Percentiles rank a stretch among this genome's conserved stretches.
phyloP scores from a whole-genome alignment of 2,329 filamentous ascomycete species.

The Pseudogymnoascus sp. region DNA sequence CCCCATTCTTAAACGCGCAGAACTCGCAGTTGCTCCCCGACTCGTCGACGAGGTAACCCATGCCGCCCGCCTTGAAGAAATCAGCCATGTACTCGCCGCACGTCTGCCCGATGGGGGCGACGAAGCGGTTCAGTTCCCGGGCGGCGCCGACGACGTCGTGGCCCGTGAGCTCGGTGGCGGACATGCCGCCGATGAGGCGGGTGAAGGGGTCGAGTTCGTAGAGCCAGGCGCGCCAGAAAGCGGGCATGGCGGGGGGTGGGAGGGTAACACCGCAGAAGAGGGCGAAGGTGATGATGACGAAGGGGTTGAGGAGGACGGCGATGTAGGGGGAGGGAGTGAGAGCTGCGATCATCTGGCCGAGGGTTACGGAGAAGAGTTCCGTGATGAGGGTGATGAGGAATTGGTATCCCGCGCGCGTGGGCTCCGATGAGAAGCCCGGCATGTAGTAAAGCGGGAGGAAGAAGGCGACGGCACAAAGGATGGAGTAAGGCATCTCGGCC shows the following conservation, averaged over 20 bases:
- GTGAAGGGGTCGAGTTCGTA: conserved; percentile 58
- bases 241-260: conserved; percentile 53
- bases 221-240: conserved; percentile 55
- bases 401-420: conserved; percentile 47
- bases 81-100: conserved; percentile 51
- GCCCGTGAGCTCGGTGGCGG: conserved; percentile 46
- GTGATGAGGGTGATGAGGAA: conserved; percentile 59
- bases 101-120: conserved; percentile 37
- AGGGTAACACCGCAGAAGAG: conserved; percentile 72
- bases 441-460: conserved; percentile 53
- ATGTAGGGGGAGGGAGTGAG: conserved; percentile 57
- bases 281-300: conserved; percentile 56
- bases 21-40: conserved; percentile 50
- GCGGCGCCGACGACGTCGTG: conserved; percentile 40
- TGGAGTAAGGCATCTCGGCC: conserved; percentile 40
- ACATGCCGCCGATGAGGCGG: conserved; percentile 51
- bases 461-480: conserved; percentile 39
- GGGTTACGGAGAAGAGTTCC: conserved; percentile 75
- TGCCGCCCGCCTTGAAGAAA: conserved; percentile 39
- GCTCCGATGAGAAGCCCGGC: conserved; percentile 33
- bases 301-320: conserved; percentile 50
- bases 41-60: conserved; percentile 48
- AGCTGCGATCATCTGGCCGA: conserved; percentile 59
- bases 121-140: conserved; percentile 42
- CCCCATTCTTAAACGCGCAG: conserved; percentile 58